Conservation (phyloP, 495 filamentous ascomycete genomes). For the Podospora sp. region DNA sequence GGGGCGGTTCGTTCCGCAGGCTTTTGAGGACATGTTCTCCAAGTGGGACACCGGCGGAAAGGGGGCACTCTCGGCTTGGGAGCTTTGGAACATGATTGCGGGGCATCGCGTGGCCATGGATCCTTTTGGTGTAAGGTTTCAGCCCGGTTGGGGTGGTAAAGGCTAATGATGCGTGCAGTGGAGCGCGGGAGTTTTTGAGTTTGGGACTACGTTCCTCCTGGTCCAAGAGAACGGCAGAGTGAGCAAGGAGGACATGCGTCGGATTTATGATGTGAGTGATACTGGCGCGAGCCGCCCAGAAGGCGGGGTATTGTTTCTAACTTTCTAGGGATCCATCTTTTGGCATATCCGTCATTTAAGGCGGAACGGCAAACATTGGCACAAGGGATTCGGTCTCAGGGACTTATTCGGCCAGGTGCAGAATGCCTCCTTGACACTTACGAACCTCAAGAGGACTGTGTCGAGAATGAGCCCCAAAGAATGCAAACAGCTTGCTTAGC, state of each 20-base stretch:
- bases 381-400: slow-evolving; percentile 32
- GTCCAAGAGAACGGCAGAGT: slow-evolving; percentile 50
- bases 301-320: background rate
- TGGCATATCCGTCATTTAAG: slow-evolving; percentile 36
- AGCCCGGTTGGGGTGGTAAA: background rate
- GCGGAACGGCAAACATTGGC: slow-evolving; percentile 27
- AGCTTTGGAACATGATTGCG: slow-evolving; percentile 29
- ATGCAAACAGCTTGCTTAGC: background rate
- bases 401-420: slow-evolving; percentile 12
- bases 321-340: slow-evolving; percentile 32
- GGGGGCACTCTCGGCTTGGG: slow-evolving; percentile 16
- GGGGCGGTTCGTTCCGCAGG: slow-evolving; percentile 56
- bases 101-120: slow-evolving; percentile 28
- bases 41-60: slow-evolving; percentile 50
- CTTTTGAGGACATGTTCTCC: slow-evolving; percentile 61
- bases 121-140: slow-evolving; percentile 29
- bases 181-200: slow-evolving; percentile 46
- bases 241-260: slow-evolving; percentile 50
- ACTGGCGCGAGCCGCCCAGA: no score
- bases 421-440: background rate
- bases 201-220: slow-evolving; percentile 50
- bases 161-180: slow-evolving; percentile 19
- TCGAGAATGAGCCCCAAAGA: background rate
- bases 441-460: background rate
- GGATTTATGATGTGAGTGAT: slow-evolving; percentile 45